A percentile compares a stretch with the other conserved stretches of the same genome.
Conservation (phyloP, 164 flowering plant species). For the Macadamia integrifolia region DNA sequence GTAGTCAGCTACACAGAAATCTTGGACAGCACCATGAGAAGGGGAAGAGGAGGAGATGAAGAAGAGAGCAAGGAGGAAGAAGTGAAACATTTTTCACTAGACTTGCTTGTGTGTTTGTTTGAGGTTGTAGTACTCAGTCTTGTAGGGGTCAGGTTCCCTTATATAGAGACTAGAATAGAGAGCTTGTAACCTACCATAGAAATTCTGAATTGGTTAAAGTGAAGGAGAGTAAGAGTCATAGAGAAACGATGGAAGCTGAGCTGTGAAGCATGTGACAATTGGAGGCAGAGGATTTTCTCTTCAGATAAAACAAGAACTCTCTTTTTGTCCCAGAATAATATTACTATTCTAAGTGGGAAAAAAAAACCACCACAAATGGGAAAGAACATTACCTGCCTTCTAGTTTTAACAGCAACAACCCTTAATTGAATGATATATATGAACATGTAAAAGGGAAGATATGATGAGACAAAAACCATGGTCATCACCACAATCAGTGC, state of each 20-base stretch:
- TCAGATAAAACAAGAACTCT: background rate
- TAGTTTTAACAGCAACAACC: no score
- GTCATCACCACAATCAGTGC: no score
- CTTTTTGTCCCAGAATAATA: background rate
- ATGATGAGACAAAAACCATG: no score
- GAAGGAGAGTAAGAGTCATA: no score
- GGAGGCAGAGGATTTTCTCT: no score
- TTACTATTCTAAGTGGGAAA: no score
- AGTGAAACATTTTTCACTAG: constrained; percentile 5
- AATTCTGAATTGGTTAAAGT: background rate
- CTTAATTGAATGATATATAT: no score
- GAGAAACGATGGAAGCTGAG: background rate
- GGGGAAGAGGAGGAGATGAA: constrained; percentile 3
- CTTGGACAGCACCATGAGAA: constrained; percentile 19
- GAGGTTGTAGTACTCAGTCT: background rate
- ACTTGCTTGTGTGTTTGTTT: background rate
- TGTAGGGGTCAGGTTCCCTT: background rate
- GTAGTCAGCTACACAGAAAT: constrained; percentile 39
- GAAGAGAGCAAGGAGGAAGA: constrained; percentile 15
- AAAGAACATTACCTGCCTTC: no score
- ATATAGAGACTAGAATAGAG: background rate
- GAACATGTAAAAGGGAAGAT: no score
- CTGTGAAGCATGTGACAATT: background rate
- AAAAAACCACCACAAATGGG: no score
- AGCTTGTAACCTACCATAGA: no score